These are phyloP conservation scores for Tolypocladium guangdongense DNA, from an alignment of 2,329 filamentous ascomycete species.

Conservation along the genomic window DNA sequence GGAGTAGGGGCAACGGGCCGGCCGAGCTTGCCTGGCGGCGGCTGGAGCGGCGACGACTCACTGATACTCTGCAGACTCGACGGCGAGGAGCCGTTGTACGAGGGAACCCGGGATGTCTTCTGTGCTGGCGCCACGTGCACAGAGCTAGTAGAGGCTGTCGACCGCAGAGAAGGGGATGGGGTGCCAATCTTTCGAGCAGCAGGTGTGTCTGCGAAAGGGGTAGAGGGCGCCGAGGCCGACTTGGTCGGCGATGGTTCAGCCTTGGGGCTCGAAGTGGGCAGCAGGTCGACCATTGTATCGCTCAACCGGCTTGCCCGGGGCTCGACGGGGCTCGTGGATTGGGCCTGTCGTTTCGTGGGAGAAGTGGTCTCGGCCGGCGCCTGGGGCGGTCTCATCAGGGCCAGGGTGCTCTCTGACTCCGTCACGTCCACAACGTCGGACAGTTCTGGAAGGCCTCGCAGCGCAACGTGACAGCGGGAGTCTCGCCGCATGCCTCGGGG, in stretches of 20 bases:
- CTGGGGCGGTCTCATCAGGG: constrained; percentile 10
- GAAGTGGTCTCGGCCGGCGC: constrained; percentile 15
- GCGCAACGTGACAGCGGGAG: constrained; percentile 12
- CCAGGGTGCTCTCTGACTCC: constrained; percentile 15
- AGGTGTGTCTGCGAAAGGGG: constrained; percentile 10
- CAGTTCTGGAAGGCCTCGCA: constrained; percentile 12
- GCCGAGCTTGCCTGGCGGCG: not conserved
- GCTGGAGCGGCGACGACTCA: not conserved
- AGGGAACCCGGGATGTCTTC: not conserved
- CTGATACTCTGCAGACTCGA: not conserved
- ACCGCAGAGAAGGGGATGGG: not conserved
- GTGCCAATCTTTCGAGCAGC: not conserved
- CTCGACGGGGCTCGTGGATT: constrained; percentile 16
- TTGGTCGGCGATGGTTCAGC: constrained; percentile 19
- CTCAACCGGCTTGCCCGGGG: constrained; percentile 13
- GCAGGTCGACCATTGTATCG: constrained; percentile 17
- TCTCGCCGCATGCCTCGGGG: constrained; percentile 10
- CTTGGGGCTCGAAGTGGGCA: constrained; percentile 13
- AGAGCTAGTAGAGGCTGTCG: not conserved
- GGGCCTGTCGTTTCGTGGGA: constrained; percentile 18
- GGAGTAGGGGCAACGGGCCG: not conserved
- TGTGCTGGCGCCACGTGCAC: too few relatives aligned
- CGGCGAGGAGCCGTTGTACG: not conserved
- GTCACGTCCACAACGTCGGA: constrained; percentile 16
- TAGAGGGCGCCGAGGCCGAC: constrained; percentile 14